These are phyloP conservation scores for Hypomontagnella monticulosa DNA, from an alignment of 495 filamentous ascomycete genomes.

Conservation along the genomic window DNA sequence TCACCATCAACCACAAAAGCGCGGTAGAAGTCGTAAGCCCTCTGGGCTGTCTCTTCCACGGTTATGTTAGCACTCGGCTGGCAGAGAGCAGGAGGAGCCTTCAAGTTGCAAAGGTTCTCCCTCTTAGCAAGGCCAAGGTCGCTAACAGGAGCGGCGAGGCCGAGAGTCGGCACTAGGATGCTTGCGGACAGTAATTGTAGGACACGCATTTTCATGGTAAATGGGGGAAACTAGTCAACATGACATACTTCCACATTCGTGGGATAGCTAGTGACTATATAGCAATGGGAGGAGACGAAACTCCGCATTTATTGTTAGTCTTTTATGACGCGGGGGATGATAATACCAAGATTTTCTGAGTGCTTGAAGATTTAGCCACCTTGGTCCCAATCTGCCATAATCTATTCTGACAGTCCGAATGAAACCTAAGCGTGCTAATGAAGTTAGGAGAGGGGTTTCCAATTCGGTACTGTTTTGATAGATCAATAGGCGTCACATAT, in stretches of 20 bases:
- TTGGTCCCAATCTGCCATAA: conserved; percentile 36
- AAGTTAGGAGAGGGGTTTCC: neutral
- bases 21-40: conserved; percentile 60
- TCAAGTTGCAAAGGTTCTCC: conserved; percentile 56
- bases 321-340: conserved; percentile 40
- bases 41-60: conserved; percentile 55
- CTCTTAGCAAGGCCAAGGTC: conserved; percentile 43
- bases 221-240: conserved; percentile 1
- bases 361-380: conserved; percentile 43
- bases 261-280: conserved; percentile 16
- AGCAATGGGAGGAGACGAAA: neutral
- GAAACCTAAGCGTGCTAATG: conserved; percentile 30
- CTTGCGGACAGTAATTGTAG: conserved; percentile 41
- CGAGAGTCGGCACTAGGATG: conserved; percentile 44
- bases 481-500: too few species aligned
- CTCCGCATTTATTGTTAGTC: conserved; percentile 11
- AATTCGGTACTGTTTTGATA: too few species aligned
- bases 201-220: conserved; percentile 48
- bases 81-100: conserved; percentile 53
- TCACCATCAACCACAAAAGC: conserved; percentile 59
- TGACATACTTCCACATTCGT: conserved; percentile 3
- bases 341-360: conserved; percentile 25
- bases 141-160: conserved; percentile 45
- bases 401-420: conserved; percentile 41
- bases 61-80: conserved; percentile 50